A percentile compares a stretch with the other conserved stretches of the same genome.
Evolutionary conservation across 2,329 filamentous ascomycete species (phyloP).

Genomic region (Monosporascus sp.): DNA sequence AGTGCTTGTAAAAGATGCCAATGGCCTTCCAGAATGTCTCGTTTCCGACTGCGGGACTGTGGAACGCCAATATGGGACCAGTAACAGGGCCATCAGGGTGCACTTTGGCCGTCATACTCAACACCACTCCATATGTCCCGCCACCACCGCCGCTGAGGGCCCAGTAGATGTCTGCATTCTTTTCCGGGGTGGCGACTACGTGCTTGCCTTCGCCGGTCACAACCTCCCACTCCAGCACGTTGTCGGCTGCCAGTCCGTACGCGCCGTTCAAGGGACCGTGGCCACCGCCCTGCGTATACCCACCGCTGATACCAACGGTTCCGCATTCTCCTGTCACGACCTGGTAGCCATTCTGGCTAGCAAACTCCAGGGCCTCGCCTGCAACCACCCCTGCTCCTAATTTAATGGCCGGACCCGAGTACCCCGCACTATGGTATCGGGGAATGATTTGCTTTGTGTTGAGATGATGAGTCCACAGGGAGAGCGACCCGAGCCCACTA

Average conservation of each 20-base stretch:
- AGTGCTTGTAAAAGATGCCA: background rate
- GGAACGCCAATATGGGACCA: background rate
- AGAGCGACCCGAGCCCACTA: background rate
- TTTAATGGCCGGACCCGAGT: background rate
- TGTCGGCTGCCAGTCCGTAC: background rate
- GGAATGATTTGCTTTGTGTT: background rate
- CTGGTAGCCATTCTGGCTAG: background rate
- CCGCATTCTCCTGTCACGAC: background rate
- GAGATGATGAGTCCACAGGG: background rate
- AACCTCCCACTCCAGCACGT: background rate
- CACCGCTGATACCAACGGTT: background rate
- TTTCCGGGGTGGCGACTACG: background rate
- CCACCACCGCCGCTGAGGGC: background rate
- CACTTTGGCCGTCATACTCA: background rate
- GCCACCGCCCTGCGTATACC: background rate
- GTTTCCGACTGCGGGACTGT: background rate
- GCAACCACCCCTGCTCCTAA: background rate
- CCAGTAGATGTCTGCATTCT: background rate
- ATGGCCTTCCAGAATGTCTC: background rate
- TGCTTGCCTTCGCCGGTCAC: background rate
- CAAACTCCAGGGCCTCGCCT: background rate
- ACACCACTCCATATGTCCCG: background rate
- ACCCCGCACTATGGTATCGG: background rate
- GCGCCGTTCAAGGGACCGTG: background rate
- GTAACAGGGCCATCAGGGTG: conserved; percentile 1